A percentile compares a stretch with the other conserved stretches of the same genome.
These are phyloP conservation scores for Globisporangium nunn DNA, from an alignment of 352 stramenopile genomes.

Conservation along the genomic window DNA sequence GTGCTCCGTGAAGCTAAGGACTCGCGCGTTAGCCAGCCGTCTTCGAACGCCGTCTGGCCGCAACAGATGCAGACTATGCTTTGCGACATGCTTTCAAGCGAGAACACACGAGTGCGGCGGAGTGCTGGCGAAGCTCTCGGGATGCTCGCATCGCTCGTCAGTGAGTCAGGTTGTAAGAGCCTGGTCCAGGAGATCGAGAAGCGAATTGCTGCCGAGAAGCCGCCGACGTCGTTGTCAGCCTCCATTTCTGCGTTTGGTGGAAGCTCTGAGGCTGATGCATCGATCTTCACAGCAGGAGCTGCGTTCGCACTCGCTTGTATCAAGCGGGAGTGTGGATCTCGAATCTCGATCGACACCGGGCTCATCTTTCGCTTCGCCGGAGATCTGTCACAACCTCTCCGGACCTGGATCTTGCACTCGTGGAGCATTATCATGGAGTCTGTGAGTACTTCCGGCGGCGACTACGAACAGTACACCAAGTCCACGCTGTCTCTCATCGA, in stretches of 20 bases:
- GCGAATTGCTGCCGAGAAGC: constrained; percentile 48
- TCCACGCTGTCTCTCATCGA: constrained; percentile 73
- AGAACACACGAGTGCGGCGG: constrained; percentile 55
- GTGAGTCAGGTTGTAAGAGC: constrained; percentile 35
- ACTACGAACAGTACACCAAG: constrained; percentile 80
- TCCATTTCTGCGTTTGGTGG: constrained; percentile 19
- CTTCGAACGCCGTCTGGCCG: constrained; percentile 38
- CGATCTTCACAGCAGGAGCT: constrained; percentile 46
- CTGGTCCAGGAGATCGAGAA: constrained; percentile 73
- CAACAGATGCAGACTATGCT: constrained; percentile 78
- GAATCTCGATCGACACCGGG: constrained; percentile 64
- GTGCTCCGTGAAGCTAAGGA: constrained; percentile 46
- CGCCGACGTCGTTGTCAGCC: constrained; percentile 9
- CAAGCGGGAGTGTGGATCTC: constrained; percentile 69
- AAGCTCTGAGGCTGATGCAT: constrained; percentile 30
- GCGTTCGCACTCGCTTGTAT: constrained; percentile 77
- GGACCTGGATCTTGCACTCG: constrained; percentile 77
- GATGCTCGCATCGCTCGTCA: constrained; percentile 41
- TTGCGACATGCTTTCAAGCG: constrained; percentile 67
- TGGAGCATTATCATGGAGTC: constrained; percentile 84
- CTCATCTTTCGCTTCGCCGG: constrained; percentile 67
- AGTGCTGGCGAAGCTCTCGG: constrained; percentile 70
- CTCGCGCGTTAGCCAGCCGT: constrained; percentile 14
- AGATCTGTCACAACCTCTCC: constrained; percentile 66
- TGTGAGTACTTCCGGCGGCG: constrained; percentile 55